phyloP scores from a whole-genome alignment of 2,329 filamentous ascomycete genomes.

The Colletotrichum lentis region DNA sequence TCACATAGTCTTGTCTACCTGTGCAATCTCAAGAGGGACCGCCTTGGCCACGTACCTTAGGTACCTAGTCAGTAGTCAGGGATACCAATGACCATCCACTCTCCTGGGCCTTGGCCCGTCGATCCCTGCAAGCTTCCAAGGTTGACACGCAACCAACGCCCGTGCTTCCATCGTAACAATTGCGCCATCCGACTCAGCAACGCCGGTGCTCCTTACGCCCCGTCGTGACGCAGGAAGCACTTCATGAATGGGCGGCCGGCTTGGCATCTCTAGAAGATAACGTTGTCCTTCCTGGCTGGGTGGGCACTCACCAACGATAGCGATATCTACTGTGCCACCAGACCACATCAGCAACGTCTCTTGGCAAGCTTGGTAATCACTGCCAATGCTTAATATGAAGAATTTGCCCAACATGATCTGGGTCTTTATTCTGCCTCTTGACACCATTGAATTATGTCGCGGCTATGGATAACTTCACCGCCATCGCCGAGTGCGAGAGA shows the following conservation, averaged over 20 bases:
- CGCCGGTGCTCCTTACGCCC: too few relatives aligned
- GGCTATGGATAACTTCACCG: conserved; percentile 24
- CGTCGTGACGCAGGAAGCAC: neutral
- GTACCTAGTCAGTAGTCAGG: too few relatives aligned
- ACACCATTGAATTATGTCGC: neutral
- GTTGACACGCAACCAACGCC: too few relatives aligned
- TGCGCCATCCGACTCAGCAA: too few relatives aligned
- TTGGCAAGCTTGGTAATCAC: neutral
- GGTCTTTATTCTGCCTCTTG: too few relatives aligned
- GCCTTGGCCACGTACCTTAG: too few relatives aligned
- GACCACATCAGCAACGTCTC: neutral
- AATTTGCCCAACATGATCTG: neutral
- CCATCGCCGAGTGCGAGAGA: conserved; percentile 25
- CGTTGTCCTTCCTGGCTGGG: neutral
- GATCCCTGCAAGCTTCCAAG: too few relatives aligned
- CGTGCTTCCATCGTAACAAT: too few relatives aligned
- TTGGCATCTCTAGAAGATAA: neutral
- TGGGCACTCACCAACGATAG: neutral
- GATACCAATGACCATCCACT: too few relatives aligned
- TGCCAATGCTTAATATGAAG: neutral
- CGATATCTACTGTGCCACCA: neutral
- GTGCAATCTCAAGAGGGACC: too few relatives aligned
- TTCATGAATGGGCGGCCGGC: neutral
- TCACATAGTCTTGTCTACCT: too few relatives aligned
- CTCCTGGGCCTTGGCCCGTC: too few relatives aligned